Percentiles rank a stretch among this genome's conserved stretches.
Evolutionary conservation across 2,329 filamentous ascomycete species (phyloP).

Genomic region (Monosporascus sp.): DNA sequence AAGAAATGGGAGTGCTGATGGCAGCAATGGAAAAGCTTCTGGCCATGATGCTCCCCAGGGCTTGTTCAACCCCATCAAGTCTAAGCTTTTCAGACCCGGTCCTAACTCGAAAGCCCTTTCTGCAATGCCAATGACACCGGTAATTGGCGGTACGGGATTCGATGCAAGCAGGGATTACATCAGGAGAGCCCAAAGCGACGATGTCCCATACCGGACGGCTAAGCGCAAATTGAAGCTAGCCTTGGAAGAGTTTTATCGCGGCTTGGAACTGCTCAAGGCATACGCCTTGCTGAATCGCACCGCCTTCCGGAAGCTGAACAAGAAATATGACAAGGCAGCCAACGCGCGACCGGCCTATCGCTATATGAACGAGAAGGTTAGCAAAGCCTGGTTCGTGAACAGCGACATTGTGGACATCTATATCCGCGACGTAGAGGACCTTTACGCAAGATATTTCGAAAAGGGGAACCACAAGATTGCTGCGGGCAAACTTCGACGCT

Average conservation of each 20-base stretch:
- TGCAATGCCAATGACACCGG: constrained; percentile 47
- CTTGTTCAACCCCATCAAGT: constrained; percentile 51
- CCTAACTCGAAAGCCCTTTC: constrained; percentile 57
- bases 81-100: constrained; percentile 49
- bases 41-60: constrained; percentile 19
- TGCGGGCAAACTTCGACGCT: constrained; percentile 75
- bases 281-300: constrained; percentile 88
- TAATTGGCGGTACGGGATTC: constrained; percentile 25
- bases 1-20: constrained; percentile 18
- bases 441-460: constrained; percentile 94
- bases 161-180: constrained; percentile 44
- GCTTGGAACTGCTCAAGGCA: constrained; percentile 84
- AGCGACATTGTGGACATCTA: constrained; percentile 79
- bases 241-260: constrained; percentile 87
- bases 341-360: constrained; percentile 70
- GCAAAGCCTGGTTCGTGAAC: constrained; percentile 84
- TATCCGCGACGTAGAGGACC: constrained; percentile 76
- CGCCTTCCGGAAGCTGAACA: constrained; percentile 95
- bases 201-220: constrained; percentile 78
- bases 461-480: constrained; percentile 89
- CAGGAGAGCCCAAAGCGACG: constrained; percentile 44
- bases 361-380: constrained; percentile 90
- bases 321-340: constrained; percentile 94
- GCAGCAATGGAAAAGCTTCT: constrained; percentile 14
- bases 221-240: constrained; percentile 90